phyloP scores from a whole-genome alignment of 768 basidiomycete genomes.

The Rhizopogon roseolus region DNA sequence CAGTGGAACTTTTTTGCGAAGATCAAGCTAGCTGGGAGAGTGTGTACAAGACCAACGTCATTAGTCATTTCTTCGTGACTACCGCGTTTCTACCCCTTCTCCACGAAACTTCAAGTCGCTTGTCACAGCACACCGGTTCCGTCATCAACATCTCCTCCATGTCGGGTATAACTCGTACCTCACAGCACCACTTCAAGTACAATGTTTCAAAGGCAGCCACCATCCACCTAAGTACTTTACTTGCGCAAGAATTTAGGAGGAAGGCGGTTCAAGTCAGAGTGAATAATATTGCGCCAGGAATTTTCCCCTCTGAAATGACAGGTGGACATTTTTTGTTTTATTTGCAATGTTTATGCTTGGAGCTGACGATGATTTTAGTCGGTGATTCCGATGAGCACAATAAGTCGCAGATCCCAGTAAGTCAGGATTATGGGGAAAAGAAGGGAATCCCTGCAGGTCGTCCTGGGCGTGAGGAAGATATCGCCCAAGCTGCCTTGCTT shows the following conservation, averaged over 20 bases:
- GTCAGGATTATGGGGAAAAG: conserved; percentile 24
- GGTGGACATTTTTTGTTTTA: background rate
- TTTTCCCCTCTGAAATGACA: conserved; percentile 34
- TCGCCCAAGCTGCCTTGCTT: conserved; percentile 28
- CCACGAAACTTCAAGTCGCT: conserved; percentile 25
- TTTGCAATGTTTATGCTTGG: background rate
- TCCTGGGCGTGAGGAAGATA: conserved; percentile 30
- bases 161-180: conserved; percentile 34
- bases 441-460: conserved; percentile 31
- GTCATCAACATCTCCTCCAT: conserved; percentile 40
- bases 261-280: conserved; percentile 28
- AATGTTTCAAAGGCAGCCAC: conserved; percentile 37
- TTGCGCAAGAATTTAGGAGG: conserved; percentile 31
- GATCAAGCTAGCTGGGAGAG: conserved; percentile 20
- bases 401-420: conserved; percentile 25
- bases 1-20: conserved; percentile 25
- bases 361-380: background rate
- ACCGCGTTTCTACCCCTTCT: conserved; percentile 43
- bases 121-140: conserved; percentile 26
- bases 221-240: conserved; percentile 28
- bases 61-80: conserved; percentile 35
- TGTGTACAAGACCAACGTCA: conserved; percentile 29
- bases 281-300: conserved; percentile 30
- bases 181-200: conserved; percentile 41
- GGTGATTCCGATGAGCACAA: conserved; percentile 24